Conservation (phyloP, 73 alveolate genomes). For the Symbiodinium natans region DNA sequence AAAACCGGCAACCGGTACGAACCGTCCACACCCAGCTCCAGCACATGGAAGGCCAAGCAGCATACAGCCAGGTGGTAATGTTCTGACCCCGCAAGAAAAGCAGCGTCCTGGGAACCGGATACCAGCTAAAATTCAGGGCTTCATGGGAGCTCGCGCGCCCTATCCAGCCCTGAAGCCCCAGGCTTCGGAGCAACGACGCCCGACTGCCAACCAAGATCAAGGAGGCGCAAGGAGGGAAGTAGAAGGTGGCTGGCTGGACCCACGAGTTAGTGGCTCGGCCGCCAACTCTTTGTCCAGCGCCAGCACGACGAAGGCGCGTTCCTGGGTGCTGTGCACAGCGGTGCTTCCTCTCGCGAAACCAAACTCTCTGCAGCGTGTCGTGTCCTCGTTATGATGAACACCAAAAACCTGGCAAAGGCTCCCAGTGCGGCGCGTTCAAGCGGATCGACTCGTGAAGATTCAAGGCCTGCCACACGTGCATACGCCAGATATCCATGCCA, state of each 20-base stretch:
- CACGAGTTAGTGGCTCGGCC: too few relatives aligned
- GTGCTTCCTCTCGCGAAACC: too few relatives aligned
- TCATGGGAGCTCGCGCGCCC: background rate
- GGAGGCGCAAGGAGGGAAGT: too few relatives aligned
- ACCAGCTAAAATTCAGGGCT: background rate
- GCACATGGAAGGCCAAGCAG: constrained; percentile 3
- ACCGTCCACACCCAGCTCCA: background rate
- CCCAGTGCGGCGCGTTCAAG: constrained; percentile 42
- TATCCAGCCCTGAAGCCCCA: background rate
- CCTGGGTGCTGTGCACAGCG: background rate
- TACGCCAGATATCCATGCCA: too few relatives aligned
- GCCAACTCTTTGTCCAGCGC: constrained; percentile 22
- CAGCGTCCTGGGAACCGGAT: constrained; percentile 17
- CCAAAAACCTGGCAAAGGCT: background rate
- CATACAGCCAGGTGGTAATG: constrained; percentile 70
- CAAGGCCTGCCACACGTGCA: constrained; percentile 57
- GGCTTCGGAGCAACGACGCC: too few relatives aligned
- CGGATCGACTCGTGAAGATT: constrained; percentile 51
- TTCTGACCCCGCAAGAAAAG: background rate
- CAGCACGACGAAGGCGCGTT: constrained; percentile 28
- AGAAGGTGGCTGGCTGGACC: too few relatives aligned
- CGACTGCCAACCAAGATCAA: too few relatives aligned
- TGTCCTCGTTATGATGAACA: too few relatives aligned
- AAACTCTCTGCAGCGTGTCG: too few relatives aligned
- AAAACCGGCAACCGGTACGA: too few relatives aligned